Evolutionary conservation across 2,329 filamentous ascomycete species (phyloP).

Genomic region (Ramularia collo-cygni): DNA sequence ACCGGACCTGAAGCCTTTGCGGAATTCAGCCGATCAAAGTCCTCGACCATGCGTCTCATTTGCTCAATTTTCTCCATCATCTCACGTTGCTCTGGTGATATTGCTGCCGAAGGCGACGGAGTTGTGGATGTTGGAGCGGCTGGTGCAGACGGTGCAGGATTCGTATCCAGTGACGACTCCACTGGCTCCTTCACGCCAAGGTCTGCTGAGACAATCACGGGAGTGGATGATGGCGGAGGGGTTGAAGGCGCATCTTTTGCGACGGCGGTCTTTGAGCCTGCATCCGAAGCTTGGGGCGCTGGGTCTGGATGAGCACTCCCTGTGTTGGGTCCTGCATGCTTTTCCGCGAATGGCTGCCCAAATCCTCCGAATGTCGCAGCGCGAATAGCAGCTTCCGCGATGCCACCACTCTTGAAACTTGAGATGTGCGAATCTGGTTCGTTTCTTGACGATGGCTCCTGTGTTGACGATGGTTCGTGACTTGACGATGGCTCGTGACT

Average conservation of each 20-base stretch:
- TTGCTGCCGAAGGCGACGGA: neutral
- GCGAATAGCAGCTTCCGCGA: neutral
- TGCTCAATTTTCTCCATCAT: neutral
- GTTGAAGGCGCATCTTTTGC: neutral
- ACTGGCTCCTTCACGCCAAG: too few species aligned
- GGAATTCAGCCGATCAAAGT: neutral
- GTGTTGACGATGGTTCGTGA: too few species aligned
- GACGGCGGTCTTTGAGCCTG: neutral
- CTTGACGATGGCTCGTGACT: too few species aligned
- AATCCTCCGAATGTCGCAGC: neutral
- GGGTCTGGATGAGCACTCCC: too few species aligned
- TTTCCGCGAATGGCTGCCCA: too few species aligned
- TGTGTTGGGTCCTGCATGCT: too few species aligned
- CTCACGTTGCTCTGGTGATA: neutral
- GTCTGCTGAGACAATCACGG: too few species aligned
- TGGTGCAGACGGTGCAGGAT: constrained; percentile 1
- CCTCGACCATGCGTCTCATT: constrained; percentile 1
- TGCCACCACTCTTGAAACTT: too few species aligned
- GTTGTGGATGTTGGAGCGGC: constrained; percentile 1
- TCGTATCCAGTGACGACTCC: neutral
- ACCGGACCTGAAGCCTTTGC: neutral
- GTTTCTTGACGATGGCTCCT: too few species aligned
- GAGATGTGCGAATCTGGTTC: too few species aligned
- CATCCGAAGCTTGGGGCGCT: too few species aligned
- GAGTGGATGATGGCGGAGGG: neutral